phyloP scores from a whole-genome alignment of 371 early-diverging fungal species.

The Dichotomocladium elegans region DNA sequence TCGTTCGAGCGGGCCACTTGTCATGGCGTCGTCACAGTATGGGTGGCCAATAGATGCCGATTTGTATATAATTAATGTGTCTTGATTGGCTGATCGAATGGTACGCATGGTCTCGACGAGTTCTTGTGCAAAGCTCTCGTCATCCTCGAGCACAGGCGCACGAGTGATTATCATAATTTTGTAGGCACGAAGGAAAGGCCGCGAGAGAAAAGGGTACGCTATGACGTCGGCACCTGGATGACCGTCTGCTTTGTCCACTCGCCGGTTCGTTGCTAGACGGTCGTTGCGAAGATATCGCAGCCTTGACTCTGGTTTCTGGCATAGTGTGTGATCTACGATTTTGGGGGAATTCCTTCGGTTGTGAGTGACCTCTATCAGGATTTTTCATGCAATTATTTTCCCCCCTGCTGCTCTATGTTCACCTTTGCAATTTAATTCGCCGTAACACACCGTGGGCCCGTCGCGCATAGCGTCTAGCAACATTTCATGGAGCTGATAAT shows the following conservation, averaged over 20 bases:
- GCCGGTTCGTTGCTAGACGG: conserved; percentile 37
- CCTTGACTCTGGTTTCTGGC: conserved; percentile 18
- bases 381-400: no score
- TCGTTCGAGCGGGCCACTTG: conserved; percentile 26
- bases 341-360: no score
- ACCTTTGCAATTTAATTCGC: conserved; percentile 58
- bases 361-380: no score
- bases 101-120: conserved; percentile 43
- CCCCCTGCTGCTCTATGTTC: no score
- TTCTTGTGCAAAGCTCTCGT: conserved; percentile 37
- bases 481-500: conserved; percentile 56
- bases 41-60: conserved; percentile 49
- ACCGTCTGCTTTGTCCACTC: conserved; percentile 29
- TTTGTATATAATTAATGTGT: conserved; percentile 47
- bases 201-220: conserved; percentile 48
- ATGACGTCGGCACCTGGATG: conserved; percentile 36
- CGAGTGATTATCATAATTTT: conserved; percentile 52
- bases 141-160: conserved; percentile 38
- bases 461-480: conserved; percentile 45
- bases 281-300: conserved; percentile 57
- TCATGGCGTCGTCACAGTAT: conserved; percentile 34
- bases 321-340: conserved; percentile 43
- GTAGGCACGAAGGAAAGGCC: conserved; percentile 29
- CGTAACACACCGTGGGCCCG: conserved; percentile 50
- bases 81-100: conserved; percentile 37